A percentile compares a stretch with the other conserved stretches of the same genome.
phyloP scores from a whole-genome alignment of 139 green algal genomes.

The Marvania coccoides region DNA sequence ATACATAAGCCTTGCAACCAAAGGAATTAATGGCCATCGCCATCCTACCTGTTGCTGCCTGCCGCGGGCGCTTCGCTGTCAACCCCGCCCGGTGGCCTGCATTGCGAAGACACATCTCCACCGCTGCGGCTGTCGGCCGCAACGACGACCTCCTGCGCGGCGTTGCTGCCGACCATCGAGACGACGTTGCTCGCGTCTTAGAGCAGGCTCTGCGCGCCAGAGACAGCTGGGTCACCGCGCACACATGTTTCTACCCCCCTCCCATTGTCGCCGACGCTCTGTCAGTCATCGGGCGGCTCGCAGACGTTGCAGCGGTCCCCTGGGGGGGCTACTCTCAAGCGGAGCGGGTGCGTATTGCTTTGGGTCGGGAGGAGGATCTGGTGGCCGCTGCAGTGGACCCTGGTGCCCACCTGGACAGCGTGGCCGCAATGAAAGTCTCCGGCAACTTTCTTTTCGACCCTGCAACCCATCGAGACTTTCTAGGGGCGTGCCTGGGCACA shows the following conservation, averaged over 20 bases:
- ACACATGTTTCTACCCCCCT: slow-evolving; percentile 47
- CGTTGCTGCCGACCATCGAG: background rate
- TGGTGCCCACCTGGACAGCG: slow-evolving; percentile 7
- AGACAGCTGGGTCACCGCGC: slow-evolving; percentile 11
- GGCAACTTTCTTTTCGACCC: slow-evolving; percentile 72
- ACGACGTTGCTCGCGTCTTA: slow-evolving; percentile 49
- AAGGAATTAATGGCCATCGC: too few species aligned
- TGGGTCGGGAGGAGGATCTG: slow-evolving; percentile 54
- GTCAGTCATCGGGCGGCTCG: slow-evolving; percentile 18
- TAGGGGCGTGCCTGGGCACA: slow-evolving; percentile 66
- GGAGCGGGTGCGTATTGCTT: slow-evolving; percentile 38
- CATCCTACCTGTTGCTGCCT: too few species aligned
- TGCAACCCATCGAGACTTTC: slow-evolving; percentile 69
- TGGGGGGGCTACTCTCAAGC: slow-evolving; percentile 65
- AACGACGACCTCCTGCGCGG: background rate
- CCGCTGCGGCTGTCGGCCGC: too few species aligned
- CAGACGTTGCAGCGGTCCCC: slow-evolving; percentile 34
- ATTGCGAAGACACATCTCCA: too few species aligned
- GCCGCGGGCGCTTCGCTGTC: too few species aligned
- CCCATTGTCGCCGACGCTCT: slow-evolving; percentile 44
- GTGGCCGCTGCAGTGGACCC: slow-evolving; percentile 6
- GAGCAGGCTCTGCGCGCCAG: slow-evolving; percentile 45
- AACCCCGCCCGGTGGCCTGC: too few species aligned
- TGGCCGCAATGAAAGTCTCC: slow-evolving; percentile 53
- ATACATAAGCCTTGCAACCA: too few species aligned